Evolutionary conservation across 2,329 filamentous ascomycete species (phyloP).

Genomic region (Neonectria neomacrospora): DNA sequence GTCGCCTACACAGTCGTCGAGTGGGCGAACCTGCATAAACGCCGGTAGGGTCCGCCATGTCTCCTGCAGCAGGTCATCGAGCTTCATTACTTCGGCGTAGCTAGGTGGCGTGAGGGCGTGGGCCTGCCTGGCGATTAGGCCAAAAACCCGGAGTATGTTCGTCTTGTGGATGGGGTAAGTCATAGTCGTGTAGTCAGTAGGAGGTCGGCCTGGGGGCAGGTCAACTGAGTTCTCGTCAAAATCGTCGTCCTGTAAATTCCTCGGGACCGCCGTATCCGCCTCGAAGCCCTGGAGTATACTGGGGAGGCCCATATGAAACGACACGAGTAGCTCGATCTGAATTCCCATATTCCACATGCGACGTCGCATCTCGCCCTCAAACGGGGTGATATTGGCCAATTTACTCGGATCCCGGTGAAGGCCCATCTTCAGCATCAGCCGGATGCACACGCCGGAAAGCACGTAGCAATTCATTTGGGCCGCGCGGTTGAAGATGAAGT

Average conservation of each 20-base stretch:
- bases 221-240: constrained; percentile 65
- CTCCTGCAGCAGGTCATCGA: constrained; percentile 59
- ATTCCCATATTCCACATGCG: constrained; percentile 64
- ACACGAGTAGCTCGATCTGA: constrained; percentile 72
- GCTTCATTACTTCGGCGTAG: constrained; percentile 60
- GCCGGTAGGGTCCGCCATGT: constrained; percentile 58
- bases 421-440: constrained; percentile 68
- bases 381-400: constrained; percentile 61
- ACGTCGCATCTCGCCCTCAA: constrained; percentile 65
- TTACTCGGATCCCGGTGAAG: constrained; percentile 66
- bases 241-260: constrained; percentile 73
- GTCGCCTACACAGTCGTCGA: constrained; percentile 62
- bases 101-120: constrained; percentile 60
- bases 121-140: constrained; percentile 60
- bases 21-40: constrained; percentile 60
- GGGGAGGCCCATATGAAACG: constrained; percentile 75
- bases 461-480: constrained; percentile 66
- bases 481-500: constrained; percentile 63
- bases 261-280: constrained; percentile 69
- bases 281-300: constrained; percentile 73
- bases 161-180: constrained; percentile 66
- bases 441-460: constrained; percentile 60
- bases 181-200: constrained; percentile 68
- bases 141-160: constrained; percentile 59
- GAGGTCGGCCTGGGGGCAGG: constrained; percentile 67